These are phyloP conservation scores for Tephrocybe sp. DNA, from an alignment of 768 basidiomycete genomes.

Conservation along the genomic window DNA sequence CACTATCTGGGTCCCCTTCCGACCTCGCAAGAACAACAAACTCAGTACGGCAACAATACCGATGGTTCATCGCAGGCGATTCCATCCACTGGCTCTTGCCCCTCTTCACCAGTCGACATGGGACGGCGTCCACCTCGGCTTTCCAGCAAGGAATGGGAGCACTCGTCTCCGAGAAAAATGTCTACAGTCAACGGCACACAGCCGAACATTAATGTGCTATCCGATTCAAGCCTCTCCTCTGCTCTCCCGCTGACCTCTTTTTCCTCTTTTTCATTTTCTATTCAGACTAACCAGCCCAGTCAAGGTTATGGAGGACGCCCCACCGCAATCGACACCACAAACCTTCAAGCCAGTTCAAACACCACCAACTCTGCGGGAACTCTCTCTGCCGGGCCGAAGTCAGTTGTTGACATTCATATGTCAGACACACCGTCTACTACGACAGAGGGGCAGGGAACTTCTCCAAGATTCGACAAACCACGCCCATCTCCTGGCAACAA, in stretches of 20 bases:
- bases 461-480: conserved; percentile 13
- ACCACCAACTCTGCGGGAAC: conserved; percentile 18
- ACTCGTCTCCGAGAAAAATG: conserved; percentile 17
- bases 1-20: conserved; percentile 59
- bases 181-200: conserved; percentile 19
- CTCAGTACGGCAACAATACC: conserved; percentile 13
- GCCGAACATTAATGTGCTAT: conserved; percentile 33
- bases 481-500: conserved; percentile 12
- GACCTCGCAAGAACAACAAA: conserved; percentile 20
- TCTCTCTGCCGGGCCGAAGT: conserved; percentile 13
- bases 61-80: conserved; percentile 35
- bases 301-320: conserved; percentile 21
- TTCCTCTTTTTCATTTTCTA: conserved; percentile 13
- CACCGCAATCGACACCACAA: conserved; percentile 22
- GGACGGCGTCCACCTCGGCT: conserved; percentile 24
- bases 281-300: conserved; percentile 19
- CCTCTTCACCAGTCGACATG: conserved; percentile 22
- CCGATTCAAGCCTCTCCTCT: conserved; percentile 14
- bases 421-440: conserved; percentile 11
- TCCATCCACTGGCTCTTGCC: conserved; percentile 19
- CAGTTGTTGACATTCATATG: conserved; percentile 14
- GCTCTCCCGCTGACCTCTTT: conserved; percentile 15
- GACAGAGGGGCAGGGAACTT: conserved; percentile 12
- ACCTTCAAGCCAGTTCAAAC: conserved; percentile 21
- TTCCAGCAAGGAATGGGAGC: conserved; percentile 28